Percentiles rank a stretch among this genome's conserved stretches.
Conservation (phyloP, 305 asterid genomes). For the Fraxinus nigra region DNA sequence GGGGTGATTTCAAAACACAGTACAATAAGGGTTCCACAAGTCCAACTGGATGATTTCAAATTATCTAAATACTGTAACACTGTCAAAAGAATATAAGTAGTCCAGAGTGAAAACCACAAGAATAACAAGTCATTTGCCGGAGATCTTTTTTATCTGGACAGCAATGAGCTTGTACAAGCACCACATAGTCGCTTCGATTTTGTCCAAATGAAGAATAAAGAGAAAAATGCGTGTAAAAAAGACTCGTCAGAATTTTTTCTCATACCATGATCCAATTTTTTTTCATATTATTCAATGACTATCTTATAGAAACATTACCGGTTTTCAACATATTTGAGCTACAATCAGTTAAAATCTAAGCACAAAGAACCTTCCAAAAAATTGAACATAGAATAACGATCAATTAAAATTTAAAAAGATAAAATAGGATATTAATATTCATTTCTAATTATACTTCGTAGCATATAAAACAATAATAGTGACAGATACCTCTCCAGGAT, state of each 20-base stretch:
- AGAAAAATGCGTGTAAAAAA: neutral
- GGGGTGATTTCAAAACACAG: neutral
- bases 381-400: neutral
- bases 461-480: neutral
- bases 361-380: neutral
- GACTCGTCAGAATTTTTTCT: neutral
- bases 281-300: neutral
- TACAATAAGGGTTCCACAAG: conserved; percentile 3
- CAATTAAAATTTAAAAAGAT: neutral
- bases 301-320: too few relatives aligned
- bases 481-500: conserved; percentile 90
- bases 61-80: neutral
- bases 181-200: neutral
- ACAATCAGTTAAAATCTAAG: neutral
- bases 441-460: neutral
- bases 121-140: neutral
- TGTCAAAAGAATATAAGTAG: neutral
- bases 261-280: neutral
- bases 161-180: neutral
- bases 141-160: neutral
- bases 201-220: neutral
- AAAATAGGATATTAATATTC: neutral
- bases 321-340: neutral
- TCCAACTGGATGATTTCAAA: neutral
- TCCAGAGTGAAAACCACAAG: neutral